These are phyloP conservation scores for Aspergillus pseudoterreus DNA, from an alignment of 2,329 filamentous ascomycete species.

Conservation along the genomic window DNA sequence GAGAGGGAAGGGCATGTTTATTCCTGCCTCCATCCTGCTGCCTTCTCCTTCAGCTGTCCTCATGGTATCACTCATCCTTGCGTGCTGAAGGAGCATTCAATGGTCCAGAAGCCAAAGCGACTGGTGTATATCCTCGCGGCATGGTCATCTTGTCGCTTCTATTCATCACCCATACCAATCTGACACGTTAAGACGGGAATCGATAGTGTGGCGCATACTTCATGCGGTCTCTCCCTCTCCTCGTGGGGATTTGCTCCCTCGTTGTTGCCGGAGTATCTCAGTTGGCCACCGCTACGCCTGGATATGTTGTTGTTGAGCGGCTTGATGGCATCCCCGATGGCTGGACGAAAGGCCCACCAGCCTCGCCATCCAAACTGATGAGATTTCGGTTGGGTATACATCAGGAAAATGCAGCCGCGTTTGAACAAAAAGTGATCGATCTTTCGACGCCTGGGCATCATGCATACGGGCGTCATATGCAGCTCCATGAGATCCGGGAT, in stretches of 20 bases:
- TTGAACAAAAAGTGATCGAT: slow-evolving; percentile 59
- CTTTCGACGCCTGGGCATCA: slow-evolving; percentile 59
- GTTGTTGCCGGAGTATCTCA: slow-evolving; percentile 7
- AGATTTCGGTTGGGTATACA: slow-evolving; percentile 49
- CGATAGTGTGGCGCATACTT: not conserved
- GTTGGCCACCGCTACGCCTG: not conserved
- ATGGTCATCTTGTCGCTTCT: too few species aligned
- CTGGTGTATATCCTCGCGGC: too few species aligned
- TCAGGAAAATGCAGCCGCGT: slow-evolving; percentile 47
- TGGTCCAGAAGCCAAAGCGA: too few species aligned
- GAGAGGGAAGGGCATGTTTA: not conserved
- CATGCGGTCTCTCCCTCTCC: not conserved
- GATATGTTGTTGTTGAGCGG: slow-evolving; percentile 26
- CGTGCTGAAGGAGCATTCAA: too few species aligned
- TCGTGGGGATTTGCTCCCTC: slow-evolving; percentile 5
- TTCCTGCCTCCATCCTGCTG: too few species aligned
- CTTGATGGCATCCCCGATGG: slow-evolving; percentile 27
- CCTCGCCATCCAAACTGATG: slow-evolving; percentile 38
- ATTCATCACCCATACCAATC: too few species aligned
- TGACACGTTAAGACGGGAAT: not conserved
- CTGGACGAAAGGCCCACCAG: slow-evolving; percentile 28
- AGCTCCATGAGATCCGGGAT: slow-evolving; percentile 55
- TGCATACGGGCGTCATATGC: slow-evolving; percentile 61
- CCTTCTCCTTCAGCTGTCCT: too few species aligned
- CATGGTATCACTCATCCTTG: too few species aligned